Percentiles rank a stretch among this genome's conserved stretches.
Conservation (phyloP, 2,329 filamentous ascomycete species). For the Colletotrichum somersetense region DNA sequence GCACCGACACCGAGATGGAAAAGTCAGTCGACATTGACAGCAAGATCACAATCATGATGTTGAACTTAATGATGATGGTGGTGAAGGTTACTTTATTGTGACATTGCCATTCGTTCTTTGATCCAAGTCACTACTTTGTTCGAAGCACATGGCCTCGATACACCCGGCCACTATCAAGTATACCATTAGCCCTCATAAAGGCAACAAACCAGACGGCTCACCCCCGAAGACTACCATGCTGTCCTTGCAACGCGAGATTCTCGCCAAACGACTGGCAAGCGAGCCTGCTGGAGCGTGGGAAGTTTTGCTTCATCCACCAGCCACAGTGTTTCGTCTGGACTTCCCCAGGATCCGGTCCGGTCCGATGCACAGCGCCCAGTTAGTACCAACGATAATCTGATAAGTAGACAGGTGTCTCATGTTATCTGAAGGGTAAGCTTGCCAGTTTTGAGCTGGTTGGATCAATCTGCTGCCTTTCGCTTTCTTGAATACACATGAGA, state of each 20-base stretch:
- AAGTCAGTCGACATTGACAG: background rate
- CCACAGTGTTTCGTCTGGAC: background rate
- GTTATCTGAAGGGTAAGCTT: background rate
- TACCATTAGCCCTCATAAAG: background rate
- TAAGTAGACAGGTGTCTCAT: no score
- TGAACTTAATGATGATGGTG: background rate
- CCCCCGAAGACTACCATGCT: background rate
- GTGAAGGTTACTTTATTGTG: background rate
- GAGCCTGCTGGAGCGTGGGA: no score
- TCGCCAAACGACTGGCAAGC: background rate
- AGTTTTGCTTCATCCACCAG: background rate
- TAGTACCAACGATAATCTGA: background rate
- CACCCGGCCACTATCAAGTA: background rate
- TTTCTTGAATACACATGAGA: background rate
- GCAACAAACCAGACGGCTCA: background rate
- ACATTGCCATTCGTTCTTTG: background rate
- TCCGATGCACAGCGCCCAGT: background rate
- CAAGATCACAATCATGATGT: background rate
- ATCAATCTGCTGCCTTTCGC: background rate
- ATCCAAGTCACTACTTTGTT: background rate
- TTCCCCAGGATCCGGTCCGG: constrained; percentile 33
- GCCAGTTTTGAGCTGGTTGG: no score
- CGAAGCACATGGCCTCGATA: background rate
- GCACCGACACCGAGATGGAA: constrained; percentile 16
- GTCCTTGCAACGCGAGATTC: background rate